Percentiles rank a stretch among this genome's conserved stretches.
These are phyloP conservation scores for Zizania latifolia DNA, from an alignment of 176 grass and related monocot species.

Conservation along the genomic window DNA sequence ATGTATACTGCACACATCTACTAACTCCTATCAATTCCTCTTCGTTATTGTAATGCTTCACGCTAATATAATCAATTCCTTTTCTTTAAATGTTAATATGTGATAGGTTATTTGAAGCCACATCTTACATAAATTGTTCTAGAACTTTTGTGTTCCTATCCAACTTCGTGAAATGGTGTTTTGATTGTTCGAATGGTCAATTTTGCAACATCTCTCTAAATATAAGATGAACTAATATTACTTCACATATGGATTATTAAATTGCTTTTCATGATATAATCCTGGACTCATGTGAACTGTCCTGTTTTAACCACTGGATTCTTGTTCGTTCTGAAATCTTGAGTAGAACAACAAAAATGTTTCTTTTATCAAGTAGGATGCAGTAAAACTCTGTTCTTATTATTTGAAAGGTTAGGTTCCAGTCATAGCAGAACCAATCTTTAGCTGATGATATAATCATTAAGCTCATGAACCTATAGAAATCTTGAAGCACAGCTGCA, in stretches of 20 bases:
- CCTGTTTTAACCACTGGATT: background rate
- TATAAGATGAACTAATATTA: background rate
- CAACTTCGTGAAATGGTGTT: background rate
- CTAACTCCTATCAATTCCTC: background rate
- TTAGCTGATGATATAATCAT: background rate
- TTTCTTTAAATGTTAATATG: background rate
- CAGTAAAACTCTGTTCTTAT: background rate
- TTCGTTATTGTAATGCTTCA: background rate
- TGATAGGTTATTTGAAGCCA: background rate
- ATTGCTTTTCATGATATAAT: background rate
- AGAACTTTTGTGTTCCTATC: background rate
- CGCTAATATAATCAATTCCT: background rate
- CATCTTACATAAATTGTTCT: background rate
- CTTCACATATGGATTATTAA: background rate
- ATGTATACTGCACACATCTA: slow-evolving; percentile 28
- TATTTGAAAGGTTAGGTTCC: slow-evolving; percentile 3
- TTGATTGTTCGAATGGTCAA: background rate
- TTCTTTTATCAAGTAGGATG: background rate
- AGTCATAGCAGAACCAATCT: slow-evolving; percentile 2
- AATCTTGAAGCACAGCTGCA: background rate
- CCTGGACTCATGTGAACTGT: background rate
- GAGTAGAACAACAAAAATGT: background rate
- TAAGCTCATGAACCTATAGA: background rate
- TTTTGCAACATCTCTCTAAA: background rate
- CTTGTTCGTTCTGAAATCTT: background rate